Percentiles rank a stretch among this genome's conserved stretches.
These are phyloP conservation scores for Solanum tarapatanum DNA, from an alignment of 257 asterid genomes.

Conservation along the genomic window DNA sequence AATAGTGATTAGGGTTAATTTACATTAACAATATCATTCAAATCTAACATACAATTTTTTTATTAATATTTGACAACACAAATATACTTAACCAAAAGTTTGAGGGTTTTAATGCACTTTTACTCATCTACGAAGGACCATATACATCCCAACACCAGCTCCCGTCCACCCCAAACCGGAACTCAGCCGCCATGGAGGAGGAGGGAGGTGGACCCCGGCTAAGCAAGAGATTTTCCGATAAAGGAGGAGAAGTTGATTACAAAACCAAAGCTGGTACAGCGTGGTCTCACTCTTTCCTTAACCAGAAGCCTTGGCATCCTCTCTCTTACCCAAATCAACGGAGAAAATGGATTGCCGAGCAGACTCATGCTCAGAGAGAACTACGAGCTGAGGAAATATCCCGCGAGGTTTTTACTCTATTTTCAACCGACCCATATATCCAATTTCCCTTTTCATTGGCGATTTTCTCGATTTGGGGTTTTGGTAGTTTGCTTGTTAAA, in stretches of 20 bases:
- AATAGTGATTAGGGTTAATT: too few relatives aligned
- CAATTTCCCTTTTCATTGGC: neutral
- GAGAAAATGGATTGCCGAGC: conserved; percentile 99
- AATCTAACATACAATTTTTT: neutral
- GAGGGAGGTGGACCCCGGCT: conserved; percentile 47
- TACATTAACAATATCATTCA: neutral
- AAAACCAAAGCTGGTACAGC: conserved; percentile 89
- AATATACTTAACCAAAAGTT: too few relatives aligned
- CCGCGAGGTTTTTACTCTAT: conserved; percentile 54
- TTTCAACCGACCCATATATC: neutral
- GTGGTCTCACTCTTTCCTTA: conserved; percentile 88
- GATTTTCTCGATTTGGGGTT: neutral
- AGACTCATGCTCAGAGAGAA: conserved; percentile 59
- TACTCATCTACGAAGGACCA: neutral
- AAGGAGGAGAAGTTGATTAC: conserved; percentile 84
- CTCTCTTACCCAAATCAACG: conserved; percentile 99
- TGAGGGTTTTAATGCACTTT: neutral
- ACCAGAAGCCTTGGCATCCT: conserved; percentile 99
- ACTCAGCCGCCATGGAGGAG: conserved; percentile 33
- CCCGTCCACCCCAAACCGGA: neutral
- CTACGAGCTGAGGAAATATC: conserved; percentile 81
- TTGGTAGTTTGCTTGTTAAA: neutral
- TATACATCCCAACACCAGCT: neutral
- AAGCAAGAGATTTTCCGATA: conserved; percentile 57
- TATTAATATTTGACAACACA: neutral